A percentile compares a stretch with the other conserved stretches of the same genome.
phyloP scores from a whole-genome alignment of 129 eudicot species.

The Arctium minus region DNA sequence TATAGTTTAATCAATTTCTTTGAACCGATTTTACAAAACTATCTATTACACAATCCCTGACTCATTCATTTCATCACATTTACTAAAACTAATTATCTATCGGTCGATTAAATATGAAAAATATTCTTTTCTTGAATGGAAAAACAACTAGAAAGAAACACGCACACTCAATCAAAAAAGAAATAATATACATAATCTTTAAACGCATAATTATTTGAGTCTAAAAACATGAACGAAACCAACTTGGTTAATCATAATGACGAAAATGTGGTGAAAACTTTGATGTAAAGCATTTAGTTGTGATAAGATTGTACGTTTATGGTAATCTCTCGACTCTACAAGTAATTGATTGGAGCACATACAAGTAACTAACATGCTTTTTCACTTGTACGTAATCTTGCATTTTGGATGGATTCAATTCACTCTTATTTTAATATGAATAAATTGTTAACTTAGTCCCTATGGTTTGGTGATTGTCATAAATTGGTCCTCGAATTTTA shows the following conservation, averaged over 20 bases:
- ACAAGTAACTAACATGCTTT: constrained; percentile 29
- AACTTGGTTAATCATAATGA: neutral
- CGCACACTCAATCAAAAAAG: neutral
- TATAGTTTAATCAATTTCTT: no score
- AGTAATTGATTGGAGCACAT: constrained; percentile 18
- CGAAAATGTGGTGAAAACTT: neutral
- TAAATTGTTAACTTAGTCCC: neutral
- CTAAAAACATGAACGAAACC: neutral
- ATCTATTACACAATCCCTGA: no score
- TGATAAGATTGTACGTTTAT: constrained; percentile 11
- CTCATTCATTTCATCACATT: no score
- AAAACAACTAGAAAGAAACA: neutral
- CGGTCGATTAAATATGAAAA: neutral
- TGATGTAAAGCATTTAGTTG: neutral
- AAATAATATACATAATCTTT: neutral
- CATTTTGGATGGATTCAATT: neutral
- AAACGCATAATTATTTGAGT: neutral
- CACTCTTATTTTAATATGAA: neutral
- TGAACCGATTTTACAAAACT: no score
- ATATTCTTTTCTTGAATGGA: neutral
- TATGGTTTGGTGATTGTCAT: neutral
- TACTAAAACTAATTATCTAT: neutral
- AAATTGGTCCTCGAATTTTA: neutral
- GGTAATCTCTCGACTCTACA: constrained; percentile 6
- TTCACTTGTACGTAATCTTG: constrained; percentile 21